Evolutionary conservation across 2,329 filamentous ascomycete genomes (phyloP), one percentile per base, ranked within the genome.

Genomic region (Epichloe glyceriae): DNA sequence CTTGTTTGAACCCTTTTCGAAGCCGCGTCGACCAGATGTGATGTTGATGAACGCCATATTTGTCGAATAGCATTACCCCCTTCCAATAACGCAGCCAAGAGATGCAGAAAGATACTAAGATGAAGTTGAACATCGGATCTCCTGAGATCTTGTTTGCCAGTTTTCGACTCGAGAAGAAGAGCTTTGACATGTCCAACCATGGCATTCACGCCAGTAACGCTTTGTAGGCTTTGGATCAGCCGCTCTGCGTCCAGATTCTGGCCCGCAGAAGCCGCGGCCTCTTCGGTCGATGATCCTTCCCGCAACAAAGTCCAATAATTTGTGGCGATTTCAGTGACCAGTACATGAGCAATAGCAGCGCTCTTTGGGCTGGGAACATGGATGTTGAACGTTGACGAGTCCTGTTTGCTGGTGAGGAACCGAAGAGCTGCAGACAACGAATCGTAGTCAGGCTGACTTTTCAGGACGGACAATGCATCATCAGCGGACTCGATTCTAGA

Each of bases 201-300:
- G n/a, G 86, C 85, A 54, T 88, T 91, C 34, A 95, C 65, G 0
- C 89, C 90, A 2, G 83, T 75, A 15, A 93, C 72, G 61, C 82
- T 95, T 51, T 75, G 75, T 5, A 98, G 69, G 60, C 82, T 87
- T 53, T 68, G 64, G 1, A 86, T 58, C 15, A 97, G 67, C 2
- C 77, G 64, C 40, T 68, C 64, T 1, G 72, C 57, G 39, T 76
- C 74, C 22, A 58, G 59, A 56, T 64, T 57, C 47, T 52, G 58
- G 19, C 50, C 53, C 3, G 26, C 38, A 33, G 49, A 41, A 2
- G 46, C 10, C 5, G 47, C 37, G 38, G 49, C 10, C 7, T 39
- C 53, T 11, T 53, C 52, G 20, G 55, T 37, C 3, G 57, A 53
- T 30, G 62, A 63, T n/a, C 68, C 69, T 52, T 78, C 74, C 38